Conservation (phyloP, 23 red algal genomes). For the Gracilariopsis chorda region DNA sequence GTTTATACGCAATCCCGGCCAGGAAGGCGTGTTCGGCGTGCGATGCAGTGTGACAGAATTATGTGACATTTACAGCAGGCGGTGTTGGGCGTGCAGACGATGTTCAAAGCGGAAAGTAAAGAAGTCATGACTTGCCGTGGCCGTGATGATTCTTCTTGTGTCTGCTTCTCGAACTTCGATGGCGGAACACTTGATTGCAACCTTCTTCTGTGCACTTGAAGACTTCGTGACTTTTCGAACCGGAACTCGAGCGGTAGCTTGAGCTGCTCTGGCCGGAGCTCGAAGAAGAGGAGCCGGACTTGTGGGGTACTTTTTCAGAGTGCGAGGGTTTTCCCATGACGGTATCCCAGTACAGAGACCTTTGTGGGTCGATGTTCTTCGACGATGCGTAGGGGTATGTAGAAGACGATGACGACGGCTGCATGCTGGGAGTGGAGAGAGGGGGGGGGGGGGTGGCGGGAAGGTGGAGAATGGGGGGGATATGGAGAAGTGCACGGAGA, state of each 20-base stretch:
- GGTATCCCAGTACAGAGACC: background rate
- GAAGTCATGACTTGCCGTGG: background rate
- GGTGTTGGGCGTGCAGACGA: background rate
- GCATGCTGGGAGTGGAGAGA: background rate
- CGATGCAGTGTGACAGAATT: too few species aligned
- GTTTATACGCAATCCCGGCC: too few species aligned
- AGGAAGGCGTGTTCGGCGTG: too few species aligned
- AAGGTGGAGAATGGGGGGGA: background rate
- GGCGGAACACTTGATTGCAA: conserved; percentile 26
- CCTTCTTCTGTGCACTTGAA: conserved; percentile 36
- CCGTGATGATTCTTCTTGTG: conserved; percentile 45
- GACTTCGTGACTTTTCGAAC: background rate
- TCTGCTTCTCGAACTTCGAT: conserved; percentile 50
- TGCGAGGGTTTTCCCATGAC: background rate
- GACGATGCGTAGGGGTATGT: background rate
- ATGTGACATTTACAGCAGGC: background rate
- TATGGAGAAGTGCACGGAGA: background rate
- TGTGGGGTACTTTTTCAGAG: background rate
- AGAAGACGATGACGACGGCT: background rate
- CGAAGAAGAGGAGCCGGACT: background rate
- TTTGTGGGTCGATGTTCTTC: background rate
- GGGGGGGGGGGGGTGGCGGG: background rate
- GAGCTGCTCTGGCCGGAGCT: too few species aligned
- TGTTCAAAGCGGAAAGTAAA: background rate
- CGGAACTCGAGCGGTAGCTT: background rate